phyloP scores from a whole-genome alignment of 192 early-diverging fungal species.

The Rhizophagus clarus region DNA sequence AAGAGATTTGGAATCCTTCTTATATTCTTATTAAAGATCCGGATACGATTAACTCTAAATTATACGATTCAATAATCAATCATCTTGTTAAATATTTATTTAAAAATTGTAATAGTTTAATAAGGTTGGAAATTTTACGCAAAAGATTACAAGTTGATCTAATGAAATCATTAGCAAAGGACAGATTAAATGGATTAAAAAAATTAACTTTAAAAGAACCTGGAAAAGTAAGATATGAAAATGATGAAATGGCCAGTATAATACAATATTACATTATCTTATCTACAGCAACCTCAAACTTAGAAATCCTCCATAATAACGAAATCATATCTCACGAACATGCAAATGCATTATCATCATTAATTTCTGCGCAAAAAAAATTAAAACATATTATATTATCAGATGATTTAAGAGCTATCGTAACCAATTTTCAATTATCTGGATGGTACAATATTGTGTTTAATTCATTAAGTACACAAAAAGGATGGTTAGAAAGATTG shows the following conservation, averaged over 20 bases:
- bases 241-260: background rate
- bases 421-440: background rate
- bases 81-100: background rate
- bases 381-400: background rate
- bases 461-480: background rate
- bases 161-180: background rate
- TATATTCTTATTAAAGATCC: background rate
- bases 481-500: background rate
- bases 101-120: background rate
- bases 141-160: background rate
- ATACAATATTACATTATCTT: background rate
- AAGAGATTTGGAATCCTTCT: background rate
- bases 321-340: background rate
- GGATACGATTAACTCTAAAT: too few species aligned
- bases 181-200: background rate
- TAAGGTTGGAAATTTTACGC: background rate
- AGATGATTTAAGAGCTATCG: background rate
- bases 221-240: background rate
- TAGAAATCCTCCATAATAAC: background rate
- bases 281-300: background rate
- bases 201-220: background rate
- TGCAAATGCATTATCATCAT: background rate
- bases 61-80: background rate
- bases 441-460: background rate
- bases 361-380: background rate